A percentile compares a stretch with the other conserved stretches of the same genome.
Evolutionary conservation across 2,329 filamentous ascomycete genomes (phyloP).

Genomic region (Coniochaeta prunicola): DNA sequence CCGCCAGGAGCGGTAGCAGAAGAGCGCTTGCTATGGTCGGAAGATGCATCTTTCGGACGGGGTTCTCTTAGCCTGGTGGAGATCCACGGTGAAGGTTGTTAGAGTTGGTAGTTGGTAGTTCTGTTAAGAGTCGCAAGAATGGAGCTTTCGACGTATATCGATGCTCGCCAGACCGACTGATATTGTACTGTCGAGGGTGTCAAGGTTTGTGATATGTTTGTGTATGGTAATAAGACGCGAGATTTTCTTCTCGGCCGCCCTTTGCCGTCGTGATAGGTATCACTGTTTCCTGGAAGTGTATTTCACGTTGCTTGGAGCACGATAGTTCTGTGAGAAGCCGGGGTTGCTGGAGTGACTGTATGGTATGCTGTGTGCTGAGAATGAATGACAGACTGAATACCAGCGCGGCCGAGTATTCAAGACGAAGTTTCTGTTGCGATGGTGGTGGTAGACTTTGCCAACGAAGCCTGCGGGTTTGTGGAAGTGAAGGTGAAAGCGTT

Average conservation of each 20-base stretch:
- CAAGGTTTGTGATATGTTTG: background rate
- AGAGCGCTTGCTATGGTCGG: slow-evolving; percentile 36
- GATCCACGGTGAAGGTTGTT: background rate
- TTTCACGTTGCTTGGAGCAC: background rate
- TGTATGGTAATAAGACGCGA: background rate
- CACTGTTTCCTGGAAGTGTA: background rate
- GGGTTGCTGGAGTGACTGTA: background rate
- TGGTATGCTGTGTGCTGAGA: slow-evolving; percentile 8
- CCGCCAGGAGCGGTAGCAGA: slow-evolving; percentile 45
- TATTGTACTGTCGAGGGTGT: background rate
- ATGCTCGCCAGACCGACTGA: background rate
- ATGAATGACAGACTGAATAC: slow-evolving; percentile 23
- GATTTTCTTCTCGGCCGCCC: background rate
- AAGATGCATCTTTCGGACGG: slow-evolving; percentile 30
- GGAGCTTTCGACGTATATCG: background rate
- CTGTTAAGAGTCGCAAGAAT: background rate
- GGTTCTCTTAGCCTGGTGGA: background rate
- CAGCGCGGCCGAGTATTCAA: slow-evolving; percentile 19
- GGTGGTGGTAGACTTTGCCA: slow-evolving; percentile 42
- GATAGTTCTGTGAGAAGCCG: background rate
- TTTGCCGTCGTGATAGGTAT: background rate
- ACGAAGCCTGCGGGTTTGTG: slow-evolving; percentile 37
- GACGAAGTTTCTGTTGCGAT: slow-evolving; percentile 16
- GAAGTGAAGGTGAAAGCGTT: slow-evolving; percentile 6
- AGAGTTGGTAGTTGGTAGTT: background rate